Evolutionary conservation across 139 green algal species (phyloP).

Genomic region (Zygnema circumcarinatum): DNA sequence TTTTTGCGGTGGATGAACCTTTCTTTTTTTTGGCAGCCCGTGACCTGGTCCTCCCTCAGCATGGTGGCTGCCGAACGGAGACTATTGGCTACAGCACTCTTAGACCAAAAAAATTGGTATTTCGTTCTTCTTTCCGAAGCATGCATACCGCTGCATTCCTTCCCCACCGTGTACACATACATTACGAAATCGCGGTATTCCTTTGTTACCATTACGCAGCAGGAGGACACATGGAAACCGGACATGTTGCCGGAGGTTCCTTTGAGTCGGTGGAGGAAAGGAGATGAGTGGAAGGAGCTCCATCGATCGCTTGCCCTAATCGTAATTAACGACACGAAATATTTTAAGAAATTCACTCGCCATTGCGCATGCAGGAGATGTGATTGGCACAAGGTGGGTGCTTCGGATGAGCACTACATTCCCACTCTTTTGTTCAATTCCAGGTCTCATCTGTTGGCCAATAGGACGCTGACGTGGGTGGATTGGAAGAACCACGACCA

Average conservation of each 20-base stretch:
- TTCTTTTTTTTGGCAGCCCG: neutral
- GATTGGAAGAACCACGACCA: neutral
- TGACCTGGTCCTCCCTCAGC: neutral
- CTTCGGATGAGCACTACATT: neutral
- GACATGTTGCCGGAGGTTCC: neutral
- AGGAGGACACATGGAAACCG: neutral
- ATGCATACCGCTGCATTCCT: neutral
- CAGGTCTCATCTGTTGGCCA: neutral
- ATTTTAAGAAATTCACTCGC: neutral
- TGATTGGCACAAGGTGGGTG: neutral
- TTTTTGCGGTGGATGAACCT: constrained; percentile 1
- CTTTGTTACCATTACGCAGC: neutral
- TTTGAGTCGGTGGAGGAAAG: neutral
- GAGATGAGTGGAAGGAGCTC: neutral
- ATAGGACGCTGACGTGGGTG: neutral
- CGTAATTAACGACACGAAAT: neutral
- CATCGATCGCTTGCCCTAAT: neutral
- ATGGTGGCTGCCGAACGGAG: neutral
- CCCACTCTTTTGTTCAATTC: neutral
- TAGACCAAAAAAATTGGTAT: neutral
- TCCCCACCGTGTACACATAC: neutral
- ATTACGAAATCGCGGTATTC: neutral
- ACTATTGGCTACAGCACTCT: neutral
- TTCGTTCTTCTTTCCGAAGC: neutral
- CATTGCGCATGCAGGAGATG: neutral